Percentiles rank a stretch among this genome's conserved stretches.
These are phyloP conservation scores for Pyrenophora graminea DNA, from an alignment of 2,329 filamentous ascomycete genomes.

Conservation along the genomic window DNA sequence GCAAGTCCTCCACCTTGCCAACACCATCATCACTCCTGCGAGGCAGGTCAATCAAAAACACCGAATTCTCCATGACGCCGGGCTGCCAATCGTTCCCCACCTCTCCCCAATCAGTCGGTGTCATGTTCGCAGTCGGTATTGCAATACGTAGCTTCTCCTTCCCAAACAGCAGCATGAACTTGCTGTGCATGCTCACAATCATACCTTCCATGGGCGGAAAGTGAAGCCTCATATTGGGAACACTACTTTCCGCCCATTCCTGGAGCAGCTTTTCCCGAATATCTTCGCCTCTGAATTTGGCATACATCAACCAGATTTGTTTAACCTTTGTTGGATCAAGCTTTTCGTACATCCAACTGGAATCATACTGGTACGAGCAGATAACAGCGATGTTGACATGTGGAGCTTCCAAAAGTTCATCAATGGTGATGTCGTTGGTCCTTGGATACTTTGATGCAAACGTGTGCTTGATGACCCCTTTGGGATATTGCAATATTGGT, in stretches of 20 bases:
- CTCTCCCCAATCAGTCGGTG: conserved; percentile 88
- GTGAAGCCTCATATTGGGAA: conserved; percentile 65
- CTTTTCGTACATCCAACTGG: conserved; percentile 73
- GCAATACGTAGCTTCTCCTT: conserved; percentile 74
- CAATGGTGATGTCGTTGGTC: conserved; percentile 78
- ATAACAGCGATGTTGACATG: conserved; percentile 77
- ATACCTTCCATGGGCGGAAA: conserved; percentile 80
- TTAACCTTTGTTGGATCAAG: conserved; percentile 62
- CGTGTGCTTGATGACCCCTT: conserved; percentile 78
- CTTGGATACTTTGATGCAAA: conserved; percentile 69
- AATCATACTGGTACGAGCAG: conserved; percentile 86
- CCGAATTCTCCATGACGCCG: conserved; percentile 54
- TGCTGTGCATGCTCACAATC: conserved; percentile 85
- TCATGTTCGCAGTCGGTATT: conserved; percentile 84
- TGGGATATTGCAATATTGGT: conserved; percentile 51
- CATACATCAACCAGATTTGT: conserved; percentile 63
- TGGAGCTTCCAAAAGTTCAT: conserved; percentile 78
- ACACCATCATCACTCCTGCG: conserved; percentile 47
- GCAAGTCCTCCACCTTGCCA: conserved; percentile 41
- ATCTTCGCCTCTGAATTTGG: conserved; percentile 51
- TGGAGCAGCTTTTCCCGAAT: conserved; percentile 28
- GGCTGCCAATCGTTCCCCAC: conserved; percentile 55
- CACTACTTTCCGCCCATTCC: conserved; percentile 40
- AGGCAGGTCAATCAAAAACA: conserved; percentile 92
- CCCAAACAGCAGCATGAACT: conserved; percentile 88